Evolutionary conservation across 2,329 filamentous ascomycete species (phyloP).

Genomic region (Colletotrichum tropicicola): DNA sequence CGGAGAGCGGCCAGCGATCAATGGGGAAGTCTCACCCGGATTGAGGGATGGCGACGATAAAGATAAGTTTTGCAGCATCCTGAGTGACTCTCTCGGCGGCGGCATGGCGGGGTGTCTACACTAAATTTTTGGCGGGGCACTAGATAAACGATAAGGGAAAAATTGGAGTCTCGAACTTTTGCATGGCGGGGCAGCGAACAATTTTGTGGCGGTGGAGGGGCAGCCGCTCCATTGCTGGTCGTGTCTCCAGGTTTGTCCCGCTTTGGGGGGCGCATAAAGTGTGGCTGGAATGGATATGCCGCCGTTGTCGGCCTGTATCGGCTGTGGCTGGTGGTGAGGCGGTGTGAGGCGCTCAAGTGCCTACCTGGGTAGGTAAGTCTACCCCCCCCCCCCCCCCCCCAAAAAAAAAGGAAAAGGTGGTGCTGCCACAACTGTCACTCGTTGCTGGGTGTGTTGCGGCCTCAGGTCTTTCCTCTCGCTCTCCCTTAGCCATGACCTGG

Average conservation of each 20-base stretch:
- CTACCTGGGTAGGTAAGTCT: too few relatives aligned
- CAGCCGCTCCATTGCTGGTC: not conserved
- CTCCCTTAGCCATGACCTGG: not conserved
- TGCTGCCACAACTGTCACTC: too few relatives aligned
- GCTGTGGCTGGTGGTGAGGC: not conserved
- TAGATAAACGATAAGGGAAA: conserved; percentile 27
- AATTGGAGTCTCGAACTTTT: conserved; percentile 12
- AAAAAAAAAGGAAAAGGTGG: not conserved
- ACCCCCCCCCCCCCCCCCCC: too few relatives aligned
- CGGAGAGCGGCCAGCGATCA: conserved; percentile 29
- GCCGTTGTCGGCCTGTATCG: not conserved
- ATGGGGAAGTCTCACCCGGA: conserved; percentile 27
- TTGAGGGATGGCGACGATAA: conserved; percentile 17
- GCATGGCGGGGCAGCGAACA: conserved; percentile 19
- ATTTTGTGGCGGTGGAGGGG: conserved; percentile 27
- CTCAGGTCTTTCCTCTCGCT: not conserved
- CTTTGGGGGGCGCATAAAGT: conserved; percentile 15
- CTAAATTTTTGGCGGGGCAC: conserved; percentile 29
- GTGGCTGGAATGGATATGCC: not conserved
- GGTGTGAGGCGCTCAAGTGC: not conserved
- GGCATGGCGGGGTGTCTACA: conserved; percentile 26
- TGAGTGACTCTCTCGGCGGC: conserved; percentile 22
- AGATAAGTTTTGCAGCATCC: conserved; percentile 26
- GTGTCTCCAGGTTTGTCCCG: conserved; percentile 2
- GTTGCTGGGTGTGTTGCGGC: too few relatives aligned